Conservation (phyloP, 2,329 filamentous ascomycete genomes). For the Penicillium thymicola region DNA sequence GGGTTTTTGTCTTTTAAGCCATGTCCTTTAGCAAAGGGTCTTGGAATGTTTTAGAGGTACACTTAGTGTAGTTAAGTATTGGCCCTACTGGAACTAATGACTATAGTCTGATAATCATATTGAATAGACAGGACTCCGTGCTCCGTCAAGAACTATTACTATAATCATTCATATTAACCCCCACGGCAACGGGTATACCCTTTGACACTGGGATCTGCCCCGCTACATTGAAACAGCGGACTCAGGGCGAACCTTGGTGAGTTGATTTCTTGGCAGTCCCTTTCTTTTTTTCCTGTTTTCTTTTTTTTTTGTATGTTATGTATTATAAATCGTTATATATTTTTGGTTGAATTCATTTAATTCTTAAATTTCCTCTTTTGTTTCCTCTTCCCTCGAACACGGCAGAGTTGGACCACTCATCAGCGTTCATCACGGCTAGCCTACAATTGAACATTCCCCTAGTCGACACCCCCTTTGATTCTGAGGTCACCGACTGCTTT, state of each 20-base stretch:
- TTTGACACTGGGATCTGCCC: conserved; percentile 36
- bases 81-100: neutral
- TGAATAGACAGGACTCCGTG: neutral
- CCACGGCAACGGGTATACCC: conserved; percentile 31
- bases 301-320: neutral
- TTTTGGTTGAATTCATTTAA: neutral
- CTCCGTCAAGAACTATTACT: neutral
- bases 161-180: conserved; percentile 17
- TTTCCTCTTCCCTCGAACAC: conserved; percentile 16
- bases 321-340: neutral
- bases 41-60: neutral
- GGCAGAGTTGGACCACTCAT: conserved; percentile 22
- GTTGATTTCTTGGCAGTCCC: conserved; percentile 29
- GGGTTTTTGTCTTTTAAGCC: neutral
- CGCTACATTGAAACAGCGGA: conserved; percentile 33
- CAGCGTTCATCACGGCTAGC: conserved; percentile 5
- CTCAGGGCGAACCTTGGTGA: conserved; percentile 32
- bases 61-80: neutral
- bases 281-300: conserved; percentile 8
- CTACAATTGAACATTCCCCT: conserved; percentile 22
- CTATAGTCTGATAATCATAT: neutral
- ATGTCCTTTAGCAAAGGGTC: neutral
- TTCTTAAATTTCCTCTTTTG: neutral
- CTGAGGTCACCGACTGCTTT: conserved; percentile 23
- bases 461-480: conserved; percentile 8